A percentile compares a stretch with the other conserved stretches of the same genome.
Conservation (phyloP, 2,329 filamentous ascomycete species). For the Arthroderma sp. region DNA sequence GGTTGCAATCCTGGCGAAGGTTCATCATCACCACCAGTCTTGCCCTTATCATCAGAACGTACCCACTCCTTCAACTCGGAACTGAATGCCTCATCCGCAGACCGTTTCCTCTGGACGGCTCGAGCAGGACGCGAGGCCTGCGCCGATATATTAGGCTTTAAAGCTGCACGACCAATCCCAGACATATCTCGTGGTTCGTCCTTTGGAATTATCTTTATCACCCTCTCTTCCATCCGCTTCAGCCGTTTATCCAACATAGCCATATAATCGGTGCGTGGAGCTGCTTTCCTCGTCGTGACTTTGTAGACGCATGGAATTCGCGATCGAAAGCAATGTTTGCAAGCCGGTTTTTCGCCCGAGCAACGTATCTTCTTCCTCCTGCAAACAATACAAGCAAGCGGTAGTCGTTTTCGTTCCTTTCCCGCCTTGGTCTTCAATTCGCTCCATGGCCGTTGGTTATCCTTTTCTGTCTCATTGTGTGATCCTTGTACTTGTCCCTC, state of each 20-base stretch:
- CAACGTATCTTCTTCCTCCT: slow-evolving; percentile 95
- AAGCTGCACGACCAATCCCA: slow-evolving; percentile 62
- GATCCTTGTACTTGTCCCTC: neutral
- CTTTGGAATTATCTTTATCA: slow-evolving; percentile 89
- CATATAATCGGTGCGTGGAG: slow-evolving; percentile 95
- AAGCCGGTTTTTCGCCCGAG: slow-evolving; percentile 92
- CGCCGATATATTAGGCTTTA: slow-evolving; percentile 62
- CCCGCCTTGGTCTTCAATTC: slow-evolving; percentile 84
- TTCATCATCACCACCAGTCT: slow-evolving; percentile 19
- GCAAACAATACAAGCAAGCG: slow-evolving; percentile 89
- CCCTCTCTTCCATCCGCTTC: slow-evolving; percentile 94
- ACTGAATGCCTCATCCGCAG: slow-evolving; percentile 76
- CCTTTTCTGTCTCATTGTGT: slow-evolving; percentile 36
- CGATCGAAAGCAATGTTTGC: slow-evolving; percentile 87
- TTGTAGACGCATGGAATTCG: slow-evolving; percentile 96
- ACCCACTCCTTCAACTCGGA: slow-evolving; percentile 73
- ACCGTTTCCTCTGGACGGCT: slow-evolving; percentile 57
- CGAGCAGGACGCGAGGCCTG: slow-evolving; percentile 41
- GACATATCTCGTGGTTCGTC: slow-evolving; percentile 58
- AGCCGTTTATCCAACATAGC: slow-evolving; percentile 93
- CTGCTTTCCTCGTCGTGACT: slow-evolving; percentile 84
- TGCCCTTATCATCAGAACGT: slow-evolving; percentile 22
- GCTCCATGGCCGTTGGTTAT: slow-evolving; percentile 56
- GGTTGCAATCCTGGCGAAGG: slow-evolving; percentile 43
- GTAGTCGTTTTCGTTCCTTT: slow-evolving; percentile 86